Conservation (phyloP, 2,329 filamentous ascomycete genomes). For the Ilyonectria sp. region DNA sequence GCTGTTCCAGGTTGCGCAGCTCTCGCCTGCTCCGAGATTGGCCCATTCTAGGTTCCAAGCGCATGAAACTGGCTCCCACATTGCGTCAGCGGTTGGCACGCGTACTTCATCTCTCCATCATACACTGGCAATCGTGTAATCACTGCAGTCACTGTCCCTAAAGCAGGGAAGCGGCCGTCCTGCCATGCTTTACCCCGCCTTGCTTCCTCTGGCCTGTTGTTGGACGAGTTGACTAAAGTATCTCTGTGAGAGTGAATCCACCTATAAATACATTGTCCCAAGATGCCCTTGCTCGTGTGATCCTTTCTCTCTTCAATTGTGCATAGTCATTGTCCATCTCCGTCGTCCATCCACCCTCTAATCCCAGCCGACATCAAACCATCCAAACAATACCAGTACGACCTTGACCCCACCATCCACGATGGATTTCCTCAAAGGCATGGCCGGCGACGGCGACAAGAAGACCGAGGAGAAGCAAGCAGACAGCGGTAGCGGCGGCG, state of each 20-base stretch:
- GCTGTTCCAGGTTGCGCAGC: slow-evolving; percentile 26
- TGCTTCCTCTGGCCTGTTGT: neutral
- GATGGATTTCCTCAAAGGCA: slow-evolving; percentile 72
- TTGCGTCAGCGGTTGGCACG: slow-evolving; percentile 41
- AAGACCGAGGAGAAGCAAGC: slow-evolving; percentile 46
- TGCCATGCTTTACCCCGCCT: slow-evolving; percentile 17
- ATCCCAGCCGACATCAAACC: neutral
- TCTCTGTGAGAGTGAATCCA: neutral
- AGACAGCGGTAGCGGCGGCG: slow-evolving; percentile 61
- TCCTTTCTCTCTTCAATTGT: neutral
- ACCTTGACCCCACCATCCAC: slow-evolving; percentile 30
- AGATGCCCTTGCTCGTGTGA: neutral
- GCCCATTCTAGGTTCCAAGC: slow-evolving; percentile 10
- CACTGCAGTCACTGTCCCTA: neutral
- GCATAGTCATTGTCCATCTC: neutral
- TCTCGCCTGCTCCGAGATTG: neutral
- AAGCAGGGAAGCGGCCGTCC: slow-evolving; percentile 17
- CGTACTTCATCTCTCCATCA: slow-evolving; percentile 3
- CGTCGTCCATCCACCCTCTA: slow-evolving; percentile 54
- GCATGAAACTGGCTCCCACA: slow-evolving; percentile 23
- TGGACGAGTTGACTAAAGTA: neutral
- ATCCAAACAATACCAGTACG: neutral
- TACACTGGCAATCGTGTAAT: slow-evolving; percentile 28
- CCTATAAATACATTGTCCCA: slow-evolving; percentile 12
- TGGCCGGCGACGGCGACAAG: slow-evolving; percentile 57